A percentile compares a stretch with the other conserved stretches of the same genome.
phyloP scores from a whole-genome alignment of 371 early-diverging fungal genomes.

The Mortierella sp. region DNA sequence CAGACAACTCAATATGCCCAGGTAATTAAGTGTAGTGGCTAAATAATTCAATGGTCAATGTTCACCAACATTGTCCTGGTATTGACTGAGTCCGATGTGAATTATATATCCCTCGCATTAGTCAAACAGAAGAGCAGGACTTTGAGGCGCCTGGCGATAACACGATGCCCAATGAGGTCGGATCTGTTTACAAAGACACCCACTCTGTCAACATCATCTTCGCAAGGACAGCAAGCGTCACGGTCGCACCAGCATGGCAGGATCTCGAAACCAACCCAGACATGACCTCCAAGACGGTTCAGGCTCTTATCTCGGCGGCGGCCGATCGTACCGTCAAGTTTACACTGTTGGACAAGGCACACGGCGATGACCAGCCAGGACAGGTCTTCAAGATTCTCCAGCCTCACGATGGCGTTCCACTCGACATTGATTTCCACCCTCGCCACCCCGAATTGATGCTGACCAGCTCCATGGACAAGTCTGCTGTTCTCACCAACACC shows the following conservation, averaged over 20 bases:
- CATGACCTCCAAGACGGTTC: constrained; percentile 32
- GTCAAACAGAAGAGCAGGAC: constrained; percentile 42
- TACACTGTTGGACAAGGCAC: constrained; percentile 57
- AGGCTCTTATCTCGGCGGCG: constrained; percentile 68
- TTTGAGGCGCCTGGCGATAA: constrained; percentile 41
- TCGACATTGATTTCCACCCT: constrained; percentile 80
- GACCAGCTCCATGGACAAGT: constrained; percentile 82
- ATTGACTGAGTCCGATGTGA: too few relatives aligned
- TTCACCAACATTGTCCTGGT: not conserved
- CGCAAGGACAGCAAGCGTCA: constrained; percentile 37
- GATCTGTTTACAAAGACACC: constrained; percentile 10
- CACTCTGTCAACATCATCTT: constrained; percentile 44
- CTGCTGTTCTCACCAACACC: constrained; percentile 71
- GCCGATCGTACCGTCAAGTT: constrained; percentile 77
- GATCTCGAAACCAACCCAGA: constrained; percentile 47
- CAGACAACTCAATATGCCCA: constrained; percentile 45
- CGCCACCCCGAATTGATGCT: constrained; percentile 64
- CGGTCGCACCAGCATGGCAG: constrained; percentile 38
- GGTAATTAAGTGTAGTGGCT: constrained; percentile 14
- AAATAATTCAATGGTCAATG: not conserved
- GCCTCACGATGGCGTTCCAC: constrained; percentile 72
- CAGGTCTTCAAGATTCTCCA: constrained; percentile 66
- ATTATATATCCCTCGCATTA: too few relatives aligned
- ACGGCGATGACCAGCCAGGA: constrained; percentile 64
- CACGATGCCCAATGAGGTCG: constrained; percentile 21